Conservation (phyloP, 2,329 filamentous ascomycete genomes). For the Cladorrhinum sp. region DNA sequence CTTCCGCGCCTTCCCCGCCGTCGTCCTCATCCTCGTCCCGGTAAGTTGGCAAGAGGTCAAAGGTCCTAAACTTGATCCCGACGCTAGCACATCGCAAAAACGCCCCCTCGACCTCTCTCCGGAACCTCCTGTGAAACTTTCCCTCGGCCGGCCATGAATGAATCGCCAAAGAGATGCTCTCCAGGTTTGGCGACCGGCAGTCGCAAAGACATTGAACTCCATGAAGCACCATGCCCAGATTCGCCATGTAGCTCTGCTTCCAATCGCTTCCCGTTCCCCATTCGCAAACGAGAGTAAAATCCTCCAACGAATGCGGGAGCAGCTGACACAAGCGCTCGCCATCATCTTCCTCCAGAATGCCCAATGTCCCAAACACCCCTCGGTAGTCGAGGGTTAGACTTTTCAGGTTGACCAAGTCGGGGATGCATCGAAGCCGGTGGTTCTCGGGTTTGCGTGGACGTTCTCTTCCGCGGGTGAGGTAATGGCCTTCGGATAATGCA, state of each 20-base stretch:
- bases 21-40: slow-evolving; percentile 28
- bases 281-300: slow-evolving; percentile 29
- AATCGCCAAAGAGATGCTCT: slow-evolving; percentile 27
- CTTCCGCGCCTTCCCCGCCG: slow-evolving; percentile 2
- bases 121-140: slow-evolving; percentile 27
- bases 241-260: slow-evolving; percentile 29
- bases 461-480: slow-evolving; percentile 29
- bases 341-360: slow-evolving; percentile 29
- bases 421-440: slow-evolving; percentile 29
- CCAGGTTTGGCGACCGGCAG: slow-evolving; percentile 18
- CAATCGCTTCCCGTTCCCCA: slow-evolving; percentile 29
- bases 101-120: slow-evolving; percentile 24
- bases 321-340: slow-evolving; percentile 28
- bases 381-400: slow-evolving; percentile 29
- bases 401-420: slow-evolving; percentile 23
- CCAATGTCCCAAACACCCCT: slow-evolving; percentile 30
- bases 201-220: slow-evolving; percentile 27
- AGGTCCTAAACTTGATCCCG: slow-evolving; percentile 27
- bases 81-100: slow-evolving; percentile 22
- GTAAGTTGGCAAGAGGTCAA: slow-evolving; percentile 28
- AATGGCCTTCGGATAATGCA: slow-evolving; percentile 27
- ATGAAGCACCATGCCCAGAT: slow-evolving; percentile 30
- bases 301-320: slow-evolving; percentile 25
- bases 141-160: slow-evolving; percentile 30
- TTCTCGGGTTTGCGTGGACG: slow-evolving; percentile 30